Percentiles rank a stretch among this genome's conserved stretches.
Evolutionary conservation across 208 protist species (phyloP).

Genomic region (Trypanosoma vivax): DNA sequence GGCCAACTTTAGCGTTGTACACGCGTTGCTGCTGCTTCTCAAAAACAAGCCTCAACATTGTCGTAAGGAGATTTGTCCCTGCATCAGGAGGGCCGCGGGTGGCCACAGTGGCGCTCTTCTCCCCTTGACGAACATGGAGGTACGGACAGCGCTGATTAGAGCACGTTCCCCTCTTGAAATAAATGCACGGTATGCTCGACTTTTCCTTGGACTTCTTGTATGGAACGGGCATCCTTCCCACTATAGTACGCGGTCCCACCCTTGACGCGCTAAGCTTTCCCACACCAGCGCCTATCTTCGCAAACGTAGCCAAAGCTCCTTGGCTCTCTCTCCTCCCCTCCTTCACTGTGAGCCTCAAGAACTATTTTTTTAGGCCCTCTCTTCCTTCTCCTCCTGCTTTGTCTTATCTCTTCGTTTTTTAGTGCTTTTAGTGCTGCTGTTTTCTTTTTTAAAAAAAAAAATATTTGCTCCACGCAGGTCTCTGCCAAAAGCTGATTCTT

Average conservation of each 20-base stretch:
- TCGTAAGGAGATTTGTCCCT: conserved; percentile 41
- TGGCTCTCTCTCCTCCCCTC: neutral
- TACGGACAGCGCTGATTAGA: conserved; percentile 67
- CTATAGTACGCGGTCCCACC: neutral
- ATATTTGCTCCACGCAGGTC: neutral
- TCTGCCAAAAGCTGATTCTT: too few relatives aligned
- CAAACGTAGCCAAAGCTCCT: too few relatives aligned
- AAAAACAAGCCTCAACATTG: conserved; percentile 86
- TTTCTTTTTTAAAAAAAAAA: conserved; percentile 4
- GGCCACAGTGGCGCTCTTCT: conserved; percentile 1
- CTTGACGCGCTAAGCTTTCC: neutral
- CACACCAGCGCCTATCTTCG: neutral
- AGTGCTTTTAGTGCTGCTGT: neutral
- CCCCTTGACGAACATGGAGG: conserved; percentile 56
- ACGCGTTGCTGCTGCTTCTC: conserved; percentile 73
- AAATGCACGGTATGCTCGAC: conserved; percentile 46
- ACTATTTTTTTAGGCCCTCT: neutral
- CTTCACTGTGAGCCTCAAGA: neutral
- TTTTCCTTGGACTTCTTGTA: conserved; percentile 67
- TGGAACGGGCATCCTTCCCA: conserved; percentile 28
- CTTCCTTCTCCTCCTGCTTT: neutral
- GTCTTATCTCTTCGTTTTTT: neutral
- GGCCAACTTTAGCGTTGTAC: conserved; percentile 37
- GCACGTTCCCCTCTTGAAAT: conserved; percentile 63
- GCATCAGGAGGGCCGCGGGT: conserved; percentile 7